These are phyloP conservation scores for Saturnispora quitensis DNA, from an alignment of 805 yeast species.

Conservation along the genomic window DNA sequence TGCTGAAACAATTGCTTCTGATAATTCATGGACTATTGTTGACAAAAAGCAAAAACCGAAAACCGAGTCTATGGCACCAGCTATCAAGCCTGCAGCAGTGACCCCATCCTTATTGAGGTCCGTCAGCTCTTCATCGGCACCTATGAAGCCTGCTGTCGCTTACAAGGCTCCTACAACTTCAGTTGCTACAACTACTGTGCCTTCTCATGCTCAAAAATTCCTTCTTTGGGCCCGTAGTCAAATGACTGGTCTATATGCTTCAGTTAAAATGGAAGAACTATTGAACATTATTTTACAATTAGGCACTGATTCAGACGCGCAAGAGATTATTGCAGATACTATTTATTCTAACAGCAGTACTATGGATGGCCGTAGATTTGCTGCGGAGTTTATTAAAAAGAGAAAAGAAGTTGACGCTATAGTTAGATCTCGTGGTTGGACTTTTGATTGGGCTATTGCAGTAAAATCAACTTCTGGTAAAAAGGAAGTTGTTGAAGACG, in stretches of 20 bases:
- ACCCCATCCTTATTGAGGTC: conserved; percentile 31
- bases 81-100: conserved; percentile 11
- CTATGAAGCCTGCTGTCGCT: conserved; percentile 6
- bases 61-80: conserved; percentile 14
- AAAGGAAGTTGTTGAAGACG: conserved; percentile 29
- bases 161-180: conserved; percentile 6
- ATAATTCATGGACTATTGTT: conserved; percentile 31
- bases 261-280: conserved; percentile 71
- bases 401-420: conserved; percentile 60
- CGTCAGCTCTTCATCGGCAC: conserved; percentile 25
- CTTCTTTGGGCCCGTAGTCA: conserved; percentile 64
- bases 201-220: conserved; percentile 45
- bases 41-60: conserved; percentile 30
- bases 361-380: conserved; percentile 92
- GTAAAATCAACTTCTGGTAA: conserved; percentile 14
- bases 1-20: conserved; percentile 17
- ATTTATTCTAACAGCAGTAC: conserved; percentile 80
- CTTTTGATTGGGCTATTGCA: conserved; percentile 67
- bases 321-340: conserved; percentile 85
- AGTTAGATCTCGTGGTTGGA: conserved; percentile 34
- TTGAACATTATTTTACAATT: conserved; percentile 71
- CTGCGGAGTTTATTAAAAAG: conserved; percentile 77
- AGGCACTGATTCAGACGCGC: conserved; percentile 66
- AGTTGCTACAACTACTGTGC: conserved; percentile 19
- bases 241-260: conserved; percentile 57